Evolutionary conservation across 805 yeast species (phyloP), one percentile per base, ranked within the genome.

Genomic region (Yamadazyma philogaea): DNA sequence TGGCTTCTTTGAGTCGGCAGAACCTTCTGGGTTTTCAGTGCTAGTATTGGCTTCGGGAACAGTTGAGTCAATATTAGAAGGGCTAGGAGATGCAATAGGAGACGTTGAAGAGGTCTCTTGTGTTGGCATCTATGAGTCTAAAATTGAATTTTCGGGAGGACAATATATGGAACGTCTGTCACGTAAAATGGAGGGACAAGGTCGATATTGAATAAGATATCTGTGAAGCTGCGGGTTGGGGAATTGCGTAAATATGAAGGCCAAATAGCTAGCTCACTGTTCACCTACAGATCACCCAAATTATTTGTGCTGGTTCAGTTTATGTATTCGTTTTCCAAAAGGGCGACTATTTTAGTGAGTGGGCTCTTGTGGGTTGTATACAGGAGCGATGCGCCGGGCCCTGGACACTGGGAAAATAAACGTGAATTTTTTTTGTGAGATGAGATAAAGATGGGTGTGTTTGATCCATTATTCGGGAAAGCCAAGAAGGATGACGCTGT

Each of bases 381-480:
- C 43, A 40, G 43, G 43, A 27, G 28, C 37, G 42, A 18, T 33
- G 37, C 22, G 18, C n/a, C 30, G 19, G 12, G 22, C 10, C 34
- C 34, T 30, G 34, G 28, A n/a, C n/a, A n/a, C 28, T 11, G 28
- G 10, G 3, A 30, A 15, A 30, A 33, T 22, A 14, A 10, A 17
- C n/a, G 15, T 26, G 22, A 33, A 44, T 35, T 40, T 46, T 46
- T 46, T 43, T 37, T 14, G 36, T 37, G 51, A 45, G 53, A 47
- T 49, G 53, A 47, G 51, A 42, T 45, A 44, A 7, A 19, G 22
- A 68, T 68, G 73, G 64, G 71, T 14, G 53, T 61, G 27, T 66
- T 68, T 47, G 56, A 60, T 43, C 40, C 58, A 7, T 57, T 69
- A 36, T 68, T 69, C 51, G 67, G 68, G 14, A 46, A 48, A 17